These are phyloP conservation scores for Acanthochlamys bracteata DNA, from an alignment of 106 monocot species.

Conservation along the genomic window DNA sequence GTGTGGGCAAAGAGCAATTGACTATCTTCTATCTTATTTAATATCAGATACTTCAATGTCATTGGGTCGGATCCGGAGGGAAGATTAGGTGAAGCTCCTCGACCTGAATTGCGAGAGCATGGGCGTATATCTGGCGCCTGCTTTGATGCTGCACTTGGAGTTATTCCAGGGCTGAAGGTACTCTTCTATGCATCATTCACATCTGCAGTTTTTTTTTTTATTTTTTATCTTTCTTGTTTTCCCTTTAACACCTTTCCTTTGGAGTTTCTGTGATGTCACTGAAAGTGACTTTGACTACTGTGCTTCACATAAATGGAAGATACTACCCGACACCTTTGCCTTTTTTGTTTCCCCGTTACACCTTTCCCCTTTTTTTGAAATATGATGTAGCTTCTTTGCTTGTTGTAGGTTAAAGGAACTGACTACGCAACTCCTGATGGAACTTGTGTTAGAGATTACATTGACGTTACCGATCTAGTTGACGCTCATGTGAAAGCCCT, in stretches of 20 bases:
- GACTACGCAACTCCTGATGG: constrained; percentile 12
- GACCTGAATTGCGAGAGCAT: constrained; percentile 14
- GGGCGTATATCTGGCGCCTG: constrained; percentile 18
- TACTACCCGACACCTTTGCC: no score
- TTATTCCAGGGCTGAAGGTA: constrained; percentile 16
- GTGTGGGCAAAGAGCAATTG: neutral
- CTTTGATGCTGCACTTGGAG: constrained; percentile 14
- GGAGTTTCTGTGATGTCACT: neutral
- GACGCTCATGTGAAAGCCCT: constrained; percentile 17
- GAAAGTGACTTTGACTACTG: no score
- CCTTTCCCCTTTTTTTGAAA: no score
- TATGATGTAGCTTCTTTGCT: neutral
- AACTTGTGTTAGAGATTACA: constrained; percentile 16
- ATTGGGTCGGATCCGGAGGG: constrained; percentile 16
- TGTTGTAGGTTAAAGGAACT: constrained; percentile 11
- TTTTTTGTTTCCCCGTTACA: no score
- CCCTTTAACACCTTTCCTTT: neutral
- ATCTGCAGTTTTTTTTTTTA: neutral
- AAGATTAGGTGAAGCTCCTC: constrained; percentile 10
- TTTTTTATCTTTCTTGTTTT: neutral
- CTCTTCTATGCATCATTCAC: neutral
- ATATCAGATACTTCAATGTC: constrained; percentile 15
- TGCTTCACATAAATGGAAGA: no score
- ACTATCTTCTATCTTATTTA: neutral
- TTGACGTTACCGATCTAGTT: constrained; percentile 14